Evolutionary conservation across 352 stramenopile species (phyloP), one percentile per base, ranked within the genome.

Genomic region (Phytophthora aleatoria): DNA sequence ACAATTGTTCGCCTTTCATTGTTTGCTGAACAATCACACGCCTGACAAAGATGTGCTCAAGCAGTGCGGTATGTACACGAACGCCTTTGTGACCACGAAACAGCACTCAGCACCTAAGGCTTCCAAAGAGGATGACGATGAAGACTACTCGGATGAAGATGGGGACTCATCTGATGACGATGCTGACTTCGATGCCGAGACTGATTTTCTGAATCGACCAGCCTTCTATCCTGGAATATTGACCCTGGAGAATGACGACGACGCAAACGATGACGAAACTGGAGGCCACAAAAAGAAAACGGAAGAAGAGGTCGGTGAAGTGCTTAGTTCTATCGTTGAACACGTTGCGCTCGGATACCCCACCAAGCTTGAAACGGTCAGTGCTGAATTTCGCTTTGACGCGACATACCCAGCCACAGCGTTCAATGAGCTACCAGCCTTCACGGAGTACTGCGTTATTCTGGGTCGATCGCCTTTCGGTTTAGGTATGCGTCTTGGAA

Each of bases 1-100:
- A 24, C 89, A 96, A 57, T 64, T 96, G 3, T 96, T 94, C 33
- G 89, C 89, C 1, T 95, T 96, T 49, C 87, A 95, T 69, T 95
- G 85, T 53, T 67, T 96, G 30, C 41, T 95, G 48, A 94, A 96
- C 70, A 94, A 95, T 62, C 87, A 96, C 49, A 86, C 84, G 4
- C 89, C 89, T 1, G 87, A 94, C 58, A 88, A 85, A 58, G 80
- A 92, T 62, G 89, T 95, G 28, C 61, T 96, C 11, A 95, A 95
- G 58, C 87, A 95, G 61, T 96, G 89, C 50, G 89, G 89, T 38
- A 85, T 87, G 20, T 89, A 79, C 51, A 89, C 89, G 4, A 91
- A 91, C 49, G 87, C 89, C 3, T 96, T 82, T 30, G 84, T 92
- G 3, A 88, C 78, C 61, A 85, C 81, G 38, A 91, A 86, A 26